Conservation (phyloP, 192 early-diverging fungal genomes). For the Entophlyctis helioformis region DNA sequence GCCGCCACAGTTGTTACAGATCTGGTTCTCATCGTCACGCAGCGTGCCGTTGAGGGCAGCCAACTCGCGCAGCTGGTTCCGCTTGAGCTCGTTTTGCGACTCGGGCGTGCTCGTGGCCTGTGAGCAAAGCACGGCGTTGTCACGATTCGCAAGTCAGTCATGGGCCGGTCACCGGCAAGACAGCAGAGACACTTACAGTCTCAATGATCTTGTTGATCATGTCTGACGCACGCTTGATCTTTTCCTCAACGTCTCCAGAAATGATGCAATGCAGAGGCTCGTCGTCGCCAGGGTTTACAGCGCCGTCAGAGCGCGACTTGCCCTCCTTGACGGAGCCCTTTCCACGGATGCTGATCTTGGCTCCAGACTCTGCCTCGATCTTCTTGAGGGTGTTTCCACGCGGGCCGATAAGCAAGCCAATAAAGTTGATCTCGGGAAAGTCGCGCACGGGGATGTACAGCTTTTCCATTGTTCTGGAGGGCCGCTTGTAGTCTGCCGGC, state of each 20-base stretch:
- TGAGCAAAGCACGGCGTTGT: slow-evolving; percentile 4
- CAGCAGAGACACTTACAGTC: slow-evolving; percentile 44
- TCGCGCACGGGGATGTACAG: slow-evolving; percentile 92
- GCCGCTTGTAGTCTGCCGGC: slow-evolving; percentile 79
- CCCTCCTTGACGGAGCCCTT: slow-evolving; percentile 95
- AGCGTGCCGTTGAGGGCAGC: slow-evolving; percentile 93
- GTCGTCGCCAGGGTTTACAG: slow-evolving; percentile 38
- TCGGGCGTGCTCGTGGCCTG: slow-evolving; percentile 82
- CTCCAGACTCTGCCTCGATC: slow-evolving; percentile 86
- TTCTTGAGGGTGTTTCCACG: slow-evolving; percentile 95
- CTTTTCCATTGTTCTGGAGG: slow-evolving; percentile 78
- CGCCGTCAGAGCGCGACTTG: slow-evolving; percentile 39
- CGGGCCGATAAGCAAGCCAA: slow-evolving; percentile 91
- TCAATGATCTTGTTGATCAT: slow-evolving; percentile 88
- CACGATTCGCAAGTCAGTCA: not conserved
- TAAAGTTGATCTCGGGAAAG: slow-evolving; percentile 95
- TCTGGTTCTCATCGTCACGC: slow-evolving; percentile 88
- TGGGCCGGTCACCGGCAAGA: not conserved
- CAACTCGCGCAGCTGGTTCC: slow-evolving; percentile 86
- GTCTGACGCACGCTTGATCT: slow-evolving; percentile 72
- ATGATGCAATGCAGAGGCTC: slow-evolving; percentile 83
- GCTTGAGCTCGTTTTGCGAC: slow-evolving; percentile 89
- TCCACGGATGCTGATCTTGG: slow-evolving; percentile 94
- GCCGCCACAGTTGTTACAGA: slow-evolving; percentile 87
- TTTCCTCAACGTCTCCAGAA: slow-evolving; percentile 78